A percentile compares a stretch with the other conserved stretches of the same genome.
Evolutionary conservation across 2,329 filamentous ascomycete species (phyloP).

Genomic region (Coniella vitis): DNA sequence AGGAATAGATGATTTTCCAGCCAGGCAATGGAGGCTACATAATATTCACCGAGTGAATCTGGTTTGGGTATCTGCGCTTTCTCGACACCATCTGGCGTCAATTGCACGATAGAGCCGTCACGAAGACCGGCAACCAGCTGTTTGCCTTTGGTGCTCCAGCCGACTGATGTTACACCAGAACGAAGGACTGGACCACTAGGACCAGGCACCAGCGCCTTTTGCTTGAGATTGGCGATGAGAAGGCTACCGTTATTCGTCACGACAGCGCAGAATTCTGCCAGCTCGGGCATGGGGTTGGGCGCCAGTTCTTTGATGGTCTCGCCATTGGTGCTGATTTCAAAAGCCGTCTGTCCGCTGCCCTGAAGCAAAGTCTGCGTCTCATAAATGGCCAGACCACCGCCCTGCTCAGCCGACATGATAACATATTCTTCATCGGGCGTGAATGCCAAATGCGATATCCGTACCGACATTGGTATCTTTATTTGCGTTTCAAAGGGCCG

Average conservation of each 20-base stretch:
- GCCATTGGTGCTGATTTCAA: conserved; percentile 72
- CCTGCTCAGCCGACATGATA: conserved; percentile 72
- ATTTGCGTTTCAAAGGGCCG: conserved; percentile 68
- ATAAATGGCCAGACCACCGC: conserved; percentile 79
- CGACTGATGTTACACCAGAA: conserved; percentile 70
- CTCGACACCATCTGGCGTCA: conserved; percentile 71
- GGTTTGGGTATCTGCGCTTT: conserved; percentile 78
- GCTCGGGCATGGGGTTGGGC: conserved; percentile 72
- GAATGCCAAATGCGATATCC: conserved; percentile 84
- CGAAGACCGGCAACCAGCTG: conserved; percentile 81
- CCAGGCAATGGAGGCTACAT: conserved; percentile 80
- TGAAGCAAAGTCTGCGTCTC: conserved; percentile 62
- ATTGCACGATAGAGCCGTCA: conserved; percentile 73
- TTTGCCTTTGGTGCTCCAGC: conserved; percentile 91
- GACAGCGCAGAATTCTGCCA: conserved; percentile 69
- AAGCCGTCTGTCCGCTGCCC: conserved; percentile 59
- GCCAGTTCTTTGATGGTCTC: conserved; percentile 65
- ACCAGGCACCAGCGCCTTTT: conserved; percentile 50
- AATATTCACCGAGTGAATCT: conserved; percentile 57
- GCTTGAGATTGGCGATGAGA: conserved; percentile 73
- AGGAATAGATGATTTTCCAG: conserved; percentile 83
- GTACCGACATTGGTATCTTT: conserved; percentile 63
- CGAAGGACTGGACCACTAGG: conserved; percentile 59
- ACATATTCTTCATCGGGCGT: conserved; percentile 83
- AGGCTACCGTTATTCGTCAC: conserved; percentile 77